Conservation (phyloP, 1,139 yeast species). For the Candida sojae region DNA sequence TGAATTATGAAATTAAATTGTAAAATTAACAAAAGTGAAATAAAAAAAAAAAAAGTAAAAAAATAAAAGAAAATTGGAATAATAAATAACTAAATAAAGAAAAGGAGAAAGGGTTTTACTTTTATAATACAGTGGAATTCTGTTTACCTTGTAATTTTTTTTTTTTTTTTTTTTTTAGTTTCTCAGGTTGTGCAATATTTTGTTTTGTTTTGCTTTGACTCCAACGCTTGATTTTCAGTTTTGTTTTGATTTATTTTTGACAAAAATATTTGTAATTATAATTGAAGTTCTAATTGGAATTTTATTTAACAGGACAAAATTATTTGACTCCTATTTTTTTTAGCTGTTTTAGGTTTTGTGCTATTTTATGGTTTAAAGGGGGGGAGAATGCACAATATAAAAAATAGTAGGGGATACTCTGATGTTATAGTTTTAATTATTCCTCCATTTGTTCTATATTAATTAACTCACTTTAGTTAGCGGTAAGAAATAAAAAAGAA, state of each 20-base stretch:
- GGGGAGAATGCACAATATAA: not conserved
- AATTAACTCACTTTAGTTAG: not conserved
- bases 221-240: too few species aligned
- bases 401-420: not conserved
- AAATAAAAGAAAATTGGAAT: not conserved
- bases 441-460: too few species aligned
- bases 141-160: not conserved
- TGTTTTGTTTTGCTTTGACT: not conserved
- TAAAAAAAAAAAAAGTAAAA: not conserved
- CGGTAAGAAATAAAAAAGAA: not conserved
- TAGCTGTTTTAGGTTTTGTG: not conserved
- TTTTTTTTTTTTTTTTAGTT: not conserved
- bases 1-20: not conserved
- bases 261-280: slow-evolving; percentile 5
- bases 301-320: not conserved
- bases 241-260: not conserved
- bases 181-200: not conserved
- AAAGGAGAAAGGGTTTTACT: slow-evolving; percentile 1
- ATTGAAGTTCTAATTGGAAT: slow-evolving; percentile 3
- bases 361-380: slow-evolving; percentile 1
- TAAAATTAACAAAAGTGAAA: not conserved
- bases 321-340: not conserved
- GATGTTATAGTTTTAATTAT: not conserved
- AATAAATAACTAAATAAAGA: not conserved
- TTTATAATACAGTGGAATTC: not conserved